phyloP scores from a whole-genome alignment of 1,284 basidiomycete species.

The Ustilago esculenta region DNA sequence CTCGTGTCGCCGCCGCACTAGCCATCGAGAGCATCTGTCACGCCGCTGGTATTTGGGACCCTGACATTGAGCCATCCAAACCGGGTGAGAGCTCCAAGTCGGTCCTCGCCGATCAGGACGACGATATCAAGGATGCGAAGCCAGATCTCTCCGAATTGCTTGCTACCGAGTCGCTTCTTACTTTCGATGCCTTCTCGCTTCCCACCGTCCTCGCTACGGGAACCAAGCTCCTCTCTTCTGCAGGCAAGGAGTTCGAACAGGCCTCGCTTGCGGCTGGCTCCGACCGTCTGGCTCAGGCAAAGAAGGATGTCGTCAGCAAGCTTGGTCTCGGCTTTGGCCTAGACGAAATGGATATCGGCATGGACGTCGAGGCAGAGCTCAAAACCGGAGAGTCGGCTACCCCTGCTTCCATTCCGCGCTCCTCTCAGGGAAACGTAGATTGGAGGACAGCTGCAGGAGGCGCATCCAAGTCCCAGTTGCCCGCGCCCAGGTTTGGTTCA shows the following conservation, averaged over 20 bases:
- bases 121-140: constrained; percentile 27
- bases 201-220: constrained; percentile 78
- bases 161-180: constrained; percentile 39
- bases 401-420: constrained; percentile 8
- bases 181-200: constrained; percentile 71
- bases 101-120: constrained; percentile 12
- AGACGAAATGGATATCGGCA: constrained; percentile 75
- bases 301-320: constrained; percentile 75
- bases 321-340: constrained; percentile 73
- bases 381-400: constrained; percentile 24
- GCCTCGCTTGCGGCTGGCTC: constrained; percentile 58
- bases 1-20: constrained; percentile 81
- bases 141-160: constrained; percentile 25
- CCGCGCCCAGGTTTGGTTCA: constrained; percentile 29
- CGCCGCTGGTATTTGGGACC: constrained; percentile 80
- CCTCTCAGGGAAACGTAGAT: constrained; percentile 35
- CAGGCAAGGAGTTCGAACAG: constrained; percentile 80
- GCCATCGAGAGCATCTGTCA: constrained; percentile 86
- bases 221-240: constrained; percentile 81
- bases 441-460: constrained; percentile 47
- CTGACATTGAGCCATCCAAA: constrained; percentile 42
- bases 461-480: constrained; percentile 24
- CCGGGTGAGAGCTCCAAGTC: constrained; percentile 42
- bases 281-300: constrained; percentile 80
- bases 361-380: constrained; percentile 67